Evolutionary conservation across 257 asterid genomes (phyloP).

Genomic region (Lycium ferocissimum): DNA sequence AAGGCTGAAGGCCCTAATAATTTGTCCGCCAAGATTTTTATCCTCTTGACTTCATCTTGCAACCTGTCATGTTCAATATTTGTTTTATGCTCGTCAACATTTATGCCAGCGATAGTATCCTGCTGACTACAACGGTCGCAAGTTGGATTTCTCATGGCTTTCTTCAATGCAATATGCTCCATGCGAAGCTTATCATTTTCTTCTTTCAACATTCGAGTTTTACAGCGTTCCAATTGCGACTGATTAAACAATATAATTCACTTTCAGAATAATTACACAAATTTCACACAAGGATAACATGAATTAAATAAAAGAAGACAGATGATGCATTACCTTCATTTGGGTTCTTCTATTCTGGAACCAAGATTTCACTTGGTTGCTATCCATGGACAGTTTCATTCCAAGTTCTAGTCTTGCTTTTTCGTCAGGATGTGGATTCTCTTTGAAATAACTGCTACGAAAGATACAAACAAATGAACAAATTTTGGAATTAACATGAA

Average conservation of each 20-base stretch:
- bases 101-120: conserved; percentile 55
- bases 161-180: conserved; percentile 69
- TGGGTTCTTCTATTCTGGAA: conserved; percentile 86
- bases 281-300: not conserved
- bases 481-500: not conserved
- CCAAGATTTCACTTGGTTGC: conserved; percentile 83
- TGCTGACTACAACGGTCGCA: conserved; percentile 69
- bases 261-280: conserved; percentile 18
- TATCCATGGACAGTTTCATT: conserved; percentile 60
- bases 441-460: conserved; percentile 57
- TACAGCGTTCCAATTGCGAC: conserved; percentile 79
- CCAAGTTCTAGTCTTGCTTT: conserved; percentile 73
- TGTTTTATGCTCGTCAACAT: conserved; percentile 65
- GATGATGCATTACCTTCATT: conserved; percentile 59
- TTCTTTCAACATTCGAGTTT: conserved; percentile 63
- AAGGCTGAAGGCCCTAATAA: conserved; percentile 52
- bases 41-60: conserved; percentile 64
- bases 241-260: conserved; percentile 34
- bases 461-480: not conserved
- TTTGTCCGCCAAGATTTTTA: conserved; percentile 54
- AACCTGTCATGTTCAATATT: conserved; percentile 72
- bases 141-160: conserved; percentile 62
- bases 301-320: not conserved
- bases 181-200: conserved; percentile 75
- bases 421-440: conserved; percentile 86